Conservation (phyloP, 345 rosid genomes). For the Boechera divaricarpa region DNA sequence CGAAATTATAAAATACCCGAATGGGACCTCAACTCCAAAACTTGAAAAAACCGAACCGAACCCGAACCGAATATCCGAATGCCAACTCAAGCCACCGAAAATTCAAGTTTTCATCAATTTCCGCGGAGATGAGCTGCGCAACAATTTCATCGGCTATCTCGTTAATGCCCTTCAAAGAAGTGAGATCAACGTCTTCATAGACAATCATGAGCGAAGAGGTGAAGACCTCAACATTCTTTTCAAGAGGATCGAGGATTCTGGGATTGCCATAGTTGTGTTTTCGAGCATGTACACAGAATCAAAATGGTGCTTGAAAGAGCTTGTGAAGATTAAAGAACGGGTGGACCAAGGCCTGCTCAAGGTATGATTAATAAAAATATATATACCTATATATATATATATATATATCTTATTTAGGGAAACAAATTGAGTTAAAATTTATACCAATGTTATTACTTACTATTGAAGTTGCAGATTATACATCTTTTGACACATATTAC, state of each 20-base stretch:
- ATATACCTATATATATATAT: neutral
- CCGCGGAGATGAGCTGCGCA: conserved; percentile 7
- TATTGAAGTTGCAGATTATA: neutral
- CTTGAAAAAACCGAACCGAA: too few relatives aligned
- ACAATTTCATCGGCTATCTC: conserved; percentile 13
- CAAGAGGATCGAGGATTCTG: conserved; percentile 15
- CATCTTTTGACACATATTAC: neutral
- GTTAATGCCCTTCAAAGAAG: neutral
- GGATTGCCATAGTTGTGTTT: conserved; percentile 22
- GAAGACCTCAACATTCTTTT: conserved; percentile 1
- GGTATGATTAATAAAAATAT: neutral
- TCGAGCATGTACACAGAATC: conserved; percentile 14
- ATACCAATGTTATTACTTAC: neutral
- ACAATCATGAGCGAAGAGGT: conserved; percentile 9
- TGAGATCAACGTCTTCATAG: conserved; percentile 27
- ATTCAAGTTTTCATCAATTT: conserved; percentile 36
- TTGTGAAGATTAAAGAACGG: conserved; percentile 15
- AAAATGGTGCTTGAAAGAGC: conserved; percentile 33
- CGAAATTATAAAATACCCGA: too few relatives aligned
- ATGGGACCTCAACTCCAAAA: too few relatives aligned
- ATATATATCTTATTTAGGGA: neutral
- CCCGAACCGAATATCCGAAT: too few relatives aligned
- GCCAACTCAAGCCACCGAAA: neutral
- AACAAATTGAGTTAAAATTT: neutral
- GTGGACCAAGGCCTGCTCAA: neutral